These are phyloP conservation scores for Oryza officinalis DNA, from an alignment of 176 grass and related monocot species.

Conservation along the genomic window DNA sequence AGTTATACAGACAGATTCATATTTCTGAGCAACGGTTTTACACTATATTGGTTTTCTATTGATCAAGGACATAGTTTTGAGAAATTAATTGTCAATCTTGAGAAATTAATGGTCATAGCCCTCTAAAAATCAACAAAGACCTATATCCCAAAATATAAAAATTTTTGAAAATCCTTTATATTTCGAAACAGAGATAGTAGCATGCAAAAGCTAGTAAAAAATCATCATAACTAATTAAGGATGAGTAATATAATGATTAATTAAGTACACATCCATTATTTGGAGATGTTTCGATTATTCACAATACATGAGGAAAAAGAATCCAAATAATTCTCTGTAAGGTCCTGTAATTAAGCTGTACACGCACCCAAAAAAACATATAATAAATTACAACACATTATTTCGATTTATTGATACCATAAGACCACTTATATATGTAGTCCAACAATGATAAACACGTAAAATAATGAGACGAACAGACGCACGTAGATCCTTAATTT, in stretches of 20 bases:
- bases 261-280: no score
- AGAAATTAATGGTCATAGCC: no score
- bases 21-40: no score
- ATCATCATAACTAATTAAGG: neutral
- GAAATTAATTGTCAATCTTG: no score
- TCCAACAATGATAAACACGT: conserved; percentile 23
- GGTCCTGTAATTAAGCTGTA: neutral
- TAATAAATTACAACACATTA: conserved; percentile 26
- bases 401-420: conserved; percentile 39
- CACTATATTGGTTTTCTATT: no score
- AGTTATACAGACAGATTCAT: no score
- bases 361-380: conserved; percentile 3
- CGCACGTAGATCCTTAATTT: conserved; percentile 3
- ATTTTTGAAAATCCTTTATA: no score
- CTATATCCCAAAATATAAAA: no score
- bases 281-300: neutral
- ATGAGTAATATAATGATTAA: neutral
- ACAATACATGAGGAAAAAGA: neutral
- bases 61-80: no score
- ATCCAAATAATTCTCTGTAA: conserved; percentile 15
- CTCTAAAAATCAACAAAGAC: neutral
- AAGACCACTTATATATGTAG: conserved; percentile 7
- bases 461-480: conserved; percentile 15
- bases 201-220: neutral
- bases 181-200: no score